A percentile compares a stretch with the other conserved stretches of the same genome.
Conservation (phyloP, 345 rosid genomes). For the Eucalyptus guilfoylei region DNA sequence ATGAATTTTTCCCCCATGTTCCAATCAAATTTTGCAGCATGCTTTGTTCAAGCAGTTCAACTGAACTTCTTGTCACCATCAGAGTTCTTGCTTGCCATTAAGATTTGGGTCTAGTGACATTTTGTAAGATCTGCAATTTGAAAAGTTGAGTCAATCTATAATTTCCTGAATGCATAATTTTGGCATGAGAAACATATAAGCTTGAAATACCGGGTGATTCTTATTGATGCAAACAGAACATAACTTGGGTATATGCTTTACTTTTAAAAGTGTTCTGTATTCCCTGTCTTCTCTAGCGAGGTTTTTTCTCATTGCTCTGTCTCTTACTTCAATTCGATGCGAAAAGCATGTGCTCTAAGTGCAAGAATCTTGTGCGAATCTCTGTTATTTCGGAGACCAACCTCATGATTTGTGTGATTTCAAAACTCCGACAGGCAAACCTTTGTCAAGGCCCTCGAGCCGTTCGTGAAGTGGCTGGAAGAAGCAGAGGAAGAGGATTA, state of each 20-base stretch:
- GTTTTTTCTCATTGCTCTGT: background rate
- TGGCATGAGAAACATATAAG: background rate
- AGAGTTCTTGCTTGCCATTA: background rate
- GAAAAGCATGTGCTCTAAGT: background rate
- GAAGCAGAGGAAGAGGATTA: constrained; percentile 98
- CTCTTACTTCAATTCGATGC: background rate
- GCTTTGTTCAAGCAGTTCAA: background rate
- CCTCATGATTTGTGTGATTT: background rate
- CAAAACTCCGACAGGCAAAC: constrained; percentile 37
- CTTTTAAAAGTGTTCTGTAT: background rate
- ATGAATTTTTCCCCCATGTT: background rate
- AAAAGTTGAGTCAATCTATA: background rate
- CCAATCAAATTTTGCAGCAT: background rate
- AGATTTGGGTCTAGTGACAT: background rate
- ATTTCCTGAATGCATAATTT: background rate
- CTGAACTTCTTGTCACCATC: background rate
- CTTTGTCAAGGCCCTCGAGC: constrained; percentile 89
- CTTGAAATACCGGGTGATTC: background rate
- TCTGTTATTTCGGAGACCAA: background rate
- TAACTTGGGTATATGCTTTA: background rate
- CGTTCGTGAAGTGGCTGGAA: constrained; percentile 96
- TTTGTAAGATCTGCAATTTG: background rate
- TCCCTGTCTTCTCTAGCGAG: background rate
- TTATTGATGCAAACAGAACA: background rate
- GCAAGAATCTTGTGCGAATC: background rate